Base-by-base conservation (phyloP, 371 early-diverging fungal genomes). In the Mucor plumbeus region DNA sequence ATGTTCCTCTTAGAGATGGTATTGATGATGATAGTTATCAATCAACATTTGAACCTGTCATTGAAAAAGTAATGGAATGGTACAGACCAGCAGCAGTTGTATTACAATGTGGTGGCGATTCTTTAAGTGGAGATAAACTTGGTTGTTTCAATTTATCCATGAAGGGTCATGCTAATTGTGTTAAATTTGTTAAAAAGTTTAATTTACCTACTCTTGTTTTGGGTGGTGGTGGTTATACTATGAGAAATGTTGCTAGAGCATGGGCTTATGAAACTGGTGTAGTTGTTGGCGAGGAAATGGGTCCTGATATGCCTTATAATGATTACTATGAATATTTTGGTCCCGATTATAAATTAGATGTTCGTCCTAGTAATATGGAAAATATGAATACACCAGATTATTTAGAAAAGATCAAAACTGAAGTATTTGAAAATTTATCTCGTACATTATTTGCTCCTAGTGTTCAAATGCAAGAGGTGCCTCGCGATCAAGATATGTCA, bases 101-200 rank as follows among this genome's bases (percentile, higher is more conserved):
- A n/a, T 74, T 99, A 72, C 99, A 99, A 81, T 98, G 98, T 79
- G 99, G 99, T 63, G 98, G 99, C 4, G 99, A 99, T 75, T 99
- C 99, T 11, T 81, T 99, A n/a, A 92, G 95, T 44, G 99, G 99
- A 10, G 99, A 99, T 79, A 92, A 97, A 60, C 85, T 99, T 47
- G 99, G 99, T 26, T 96, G 98, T 74, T 99, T 99, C 80, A 99
- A 99, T 82, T 78, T 99, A 40, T 95, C 96, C 5, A 94, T 96
- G 92, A 40, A 92, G 89, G 81, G 84, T n/a, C 84, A 98, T 67
- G 95, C 94, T 0, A 85, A 87, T 35, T 96, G 98, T 65, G 92
- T 98, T 26, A 88, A 90, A 57, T 97, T 89, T 76, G 87, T 98
- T 70, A 95, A 94, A 70, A 86, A 82, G 33, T 94, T 97, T 69